Evolutionary conservation across 2,329 filamentous ascomycete genomes (phyloP).

Genomic region (Emergomyces pasteurianus): DNA sequence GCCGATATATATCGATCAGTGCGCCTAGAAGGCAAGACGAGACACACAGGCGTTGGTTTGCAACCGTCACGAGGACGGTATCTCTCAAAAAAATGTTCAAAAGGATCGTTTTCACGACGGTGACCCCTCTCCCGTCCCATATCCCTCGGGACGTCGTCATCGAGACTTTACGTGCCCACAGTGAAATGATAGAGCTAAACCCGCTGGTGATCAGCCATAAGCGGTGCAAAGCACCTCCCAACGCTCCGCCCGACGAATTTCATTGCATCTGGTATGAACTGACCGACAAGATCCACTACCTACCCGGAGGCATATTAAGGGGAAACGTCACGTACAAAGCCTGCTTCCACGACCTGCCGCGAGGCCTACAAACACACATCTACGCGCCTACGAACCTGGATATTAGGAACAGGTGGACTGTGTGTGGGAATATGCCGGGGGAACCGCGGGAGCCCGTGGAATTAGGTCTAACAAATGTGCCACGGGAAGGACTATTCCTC

Average conservation of each 20-base stretch:
- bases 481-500: slow-evolving; percentile 60
- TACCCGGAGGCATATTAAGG: slow-evolving; percentile 53
- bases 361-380: slow-evolving; percentile 68
- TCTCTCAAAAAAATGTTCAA: slow-evolving; percentile 47
- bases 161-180: slow-evolving; percentile 63
- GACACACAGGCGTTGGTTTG: too few relatives aligned
- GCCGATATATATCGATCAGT: background rate
- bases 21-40: too few relatives aligned
- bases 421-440: slow-evolving; percentile 59
- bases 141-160: slow-evolving; percentile 60
- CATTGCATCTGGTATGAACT: slow-evolving; percentile 66
- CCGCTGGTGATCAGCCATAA: slow-evolving; percentile 65
- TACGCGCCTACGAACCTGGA: slow-evolving; percentile 74
- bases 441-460: slow-evolving; percentile 56
- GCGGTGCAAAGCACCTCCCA: slow-evolving; percentile 53
- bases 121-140: slow-evolving; percentile 61
- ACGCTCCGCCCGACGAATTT: slow-evolving; percentile 58
- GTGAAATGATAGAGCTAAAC: slow-evolving; percentile 79
- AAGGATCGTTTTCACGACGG: slow-evolving; percentile 59
- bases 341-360: slow-evolving; percentile 62
- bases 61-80: too few relatives aligned
- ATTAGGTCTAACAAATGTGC: slow-evolving; percentile 49
- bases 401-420: slow-evolving; percentile 64
- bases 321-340: slow-evolving; percentile 66
- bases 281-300: slow-evolving; percentile 63